These are phyloP conservation scores for Earliella scabrosa DNA, from an alignment of 1,284 basidiomycete species.

Conservation along the genomic window DNA sequence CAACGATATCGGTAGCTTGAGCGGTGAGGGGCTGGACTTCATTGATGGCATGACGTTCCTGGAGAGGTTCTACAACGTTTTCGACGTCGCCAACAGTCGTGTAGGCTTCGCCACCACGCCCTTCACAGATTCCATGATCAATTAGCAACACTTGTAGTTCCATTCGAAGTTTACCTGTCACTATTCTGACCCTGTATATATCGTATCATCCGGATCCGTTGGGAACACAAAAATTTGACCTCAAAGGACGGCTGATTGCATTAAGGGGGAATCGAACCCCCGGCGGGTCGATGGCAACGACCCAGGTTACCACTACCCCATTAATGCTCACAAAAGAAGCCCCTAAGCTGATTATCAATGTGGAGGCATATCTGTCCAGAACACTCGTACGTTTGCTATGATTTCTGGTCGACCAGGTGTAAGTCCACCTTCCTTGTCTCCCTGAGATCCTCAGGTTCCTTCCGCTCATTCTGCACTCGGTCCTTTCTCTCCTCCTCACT, in stretches of 20 bases:
- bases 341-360: not conserved
- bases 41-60: conserved; percentile 39
- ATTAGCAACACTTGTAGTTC: conserved; percentile 36
- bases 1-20: conserved; percentile 25
- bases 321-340: conserved; percentile 16
- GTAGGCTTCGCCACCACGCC: conserved; percentile 50
- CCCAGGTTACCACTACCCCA: conserved; percentile 30
- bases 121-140: conserved; percentile 43
- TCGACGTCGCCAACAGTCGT: conserved; percentile 53
- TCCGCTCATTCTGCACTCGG: conserved; percentile 12
- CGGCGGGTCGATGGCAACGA: conserved; percentile 60
- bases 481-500: conserved; percentile 32
- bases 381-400: too few species aligned
- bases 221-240: not conserved
- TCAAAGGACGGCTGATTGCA: conserved; percentile 38
- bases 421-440: conserved; percentile 9
- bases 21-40: conserved; percentile 35
- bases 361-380: too few species aligned
- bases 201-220: too few species aligned
- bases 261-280: conserved; percentile 82
- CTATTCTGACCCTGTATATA: too few species aligned
- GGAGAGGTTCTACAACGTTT: conserved; percentile 74
- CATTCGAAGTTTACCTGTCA: too few species aligned
- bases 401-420: too few species aligned
- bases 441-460: conserved; percentile 8